Evolutionary conservation across 768 basidiomycete species (phyloP).

Genomic region (Auriscalpium vulgare): DNA sequence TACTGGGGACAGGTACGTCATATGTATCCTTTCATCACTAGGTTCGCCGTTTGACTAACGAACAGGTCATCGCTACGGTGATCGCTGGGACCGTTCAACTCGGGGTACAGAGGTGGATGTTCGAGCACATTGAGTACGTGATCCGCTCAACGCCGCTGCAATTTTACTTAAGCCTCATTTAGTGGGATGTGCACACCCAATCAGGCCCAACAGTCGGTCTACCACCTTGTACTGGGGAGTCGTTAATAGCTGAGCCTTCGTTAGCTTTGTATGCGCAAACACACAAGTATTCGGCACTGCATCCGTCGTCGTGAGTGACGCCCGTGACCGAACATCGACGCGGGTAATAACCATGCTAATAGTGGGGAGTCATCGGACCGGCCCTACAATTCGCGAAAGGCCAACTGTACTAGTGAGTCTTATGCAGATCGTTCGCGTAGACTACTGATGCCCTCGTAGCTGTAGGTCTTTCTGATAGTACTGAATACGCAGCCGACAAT

Average conservation of each 20-base stretch:
- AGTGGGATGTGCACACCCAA: conserved; percentile 39
- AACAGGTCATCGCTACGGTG: conserved; percentile 26
- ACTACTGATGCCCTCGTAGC: neutral
- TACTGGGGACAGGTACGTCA: conserved; percentile 38
- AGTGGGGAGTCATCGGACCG: conserved; percentile 38
- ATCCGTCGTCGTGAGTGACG: conserved; percentile 24
- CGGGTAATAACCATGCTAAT: neutral
- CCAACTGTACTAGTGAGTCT: conserved; percentile 26
- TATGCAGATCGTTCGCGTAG: neutral
- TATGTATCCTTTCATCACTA: conserved; percentile 45
- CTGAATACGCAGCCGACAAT: neutral
- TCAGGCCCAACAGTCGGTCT: conserved; percentile 30
- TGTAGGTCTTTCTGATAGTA: neutral
- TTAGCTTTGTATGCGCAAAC: conserved; percentile 40
- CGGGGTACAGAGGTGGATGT: conserved; percentile 54
- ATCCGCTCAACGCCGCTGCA: neutral
- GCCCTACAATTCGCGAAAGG: conserved; percentile 27
- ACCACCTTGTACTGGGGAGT: neutral
- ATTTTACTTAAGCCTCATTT: neutral
- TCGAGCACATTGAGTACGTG: conserved; percentile 31
- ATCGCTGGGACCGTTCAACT: conserved; percentile 60
- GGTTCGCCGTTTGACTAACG: neutral
- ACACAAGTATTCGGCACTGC: conserved; percentile 52
- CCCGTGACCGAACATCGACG: neutral
- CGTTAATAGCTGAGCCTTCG: neutral